Conservation (phyloP, 768 basidiomycete genomes). For the Lentinula boryana region DNA sequence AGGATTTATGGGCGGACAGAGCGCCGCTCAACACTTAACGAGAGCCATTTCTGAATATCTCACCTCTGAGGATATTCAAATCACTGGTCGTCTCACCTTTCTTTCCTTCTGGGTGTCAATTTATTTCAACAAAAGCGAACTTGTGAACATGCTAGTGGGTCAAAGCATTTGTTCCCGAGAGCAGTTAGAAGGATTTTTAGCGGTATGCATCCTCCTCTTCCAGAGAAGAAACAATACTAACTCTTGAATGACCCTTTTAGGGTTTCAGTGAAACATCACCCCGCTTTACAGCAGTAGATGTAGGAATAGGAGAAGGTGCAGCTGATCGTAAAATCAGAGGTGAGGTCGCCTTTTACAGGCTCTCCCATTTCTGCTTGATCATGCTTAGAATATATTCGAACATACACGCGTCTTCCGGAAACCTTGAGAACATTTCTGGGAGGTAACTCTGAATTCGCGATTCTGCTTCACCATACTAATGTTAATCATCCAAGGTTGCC, state of each 20-base stretch:
- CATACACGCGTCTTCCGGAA: constrained; percentile 67
- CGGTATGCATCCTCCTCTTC: constrained; percentile 23
- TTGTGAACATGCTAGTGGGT: constrained; percentile 43
- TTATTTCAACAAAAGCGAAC: constrained; percentile 59
- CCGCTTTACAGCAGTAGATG: constrained; percentile 65
- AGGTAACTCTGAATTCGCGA: constrained; percentile 32
- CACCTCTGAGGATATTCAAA: constrained; percentile 52
- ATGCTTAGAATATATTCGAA: constrained; percentile 59
- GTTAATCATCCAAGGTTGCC: constrained; percentile 21
- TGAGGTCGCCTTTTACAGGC: constrained; percentile 17
- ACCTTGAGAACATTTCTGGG: constrained; percentile 70
- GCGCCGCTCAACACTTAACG: constrained; percentile 60
- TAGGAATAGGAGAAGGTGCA: constrained; percentile 56
- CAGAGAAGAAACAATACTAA: neutral
- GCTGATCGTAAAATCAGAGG: constrained; percentile 70
- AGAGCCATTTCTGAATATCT: constrained; percentile 66
- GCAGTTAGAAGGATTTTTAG: constrained; percentile 65
- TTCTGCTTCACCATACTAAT: neutral
- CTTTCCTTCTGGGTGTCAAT: constrained; percentile 74
- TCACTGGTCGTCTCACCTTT: constrained; percentile 61
- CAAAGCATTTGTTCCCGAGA: constrained; percentile 55
- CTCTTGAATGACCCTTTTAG: constrained; percentile 15
- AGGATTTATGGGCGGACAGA: constrained; percentile 61
- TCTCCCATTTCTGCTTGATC: neutral
- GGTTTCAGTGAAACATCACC: constrained; percentile 74